Conservation (phyloP, 2,329 filamentous ascomycete species). For the Neonectria magnoliae region DNA sequence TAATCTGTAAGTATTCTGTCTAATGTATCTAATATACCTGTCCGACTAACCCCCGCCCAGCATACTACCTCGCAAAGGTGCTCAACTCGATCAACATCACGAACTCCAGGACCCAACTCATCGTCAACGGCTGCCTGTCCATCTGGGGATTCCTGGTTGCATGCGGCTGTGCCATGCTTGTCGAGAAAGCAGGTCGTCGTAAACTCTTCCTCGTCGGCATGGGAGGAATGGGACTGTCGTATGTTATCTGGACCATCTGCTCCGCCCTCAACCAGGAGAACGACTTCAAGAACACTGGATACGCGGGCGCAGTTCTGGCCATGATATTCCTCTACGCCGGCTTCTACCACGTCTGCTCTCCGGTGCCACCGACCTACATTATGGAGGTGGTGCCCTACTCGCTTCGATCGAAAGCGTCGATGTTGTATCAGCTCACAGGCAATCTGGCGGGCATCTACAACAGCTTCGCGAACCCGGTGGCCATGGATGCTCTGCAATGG, state of each 20-base stretch:
- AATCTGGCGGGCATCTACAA: slow-evolving; percentile 48
- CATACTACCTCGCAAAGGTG: slow-evolving; percentile 53
- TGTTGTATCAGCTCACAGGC: slow-evolving; percentile 43
- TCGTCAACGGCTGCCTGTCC: slow-evolving; percentile 43
- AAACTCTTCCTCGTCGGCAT: slow-evolving; percentile 51
- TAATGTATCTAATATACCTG: not conserved
- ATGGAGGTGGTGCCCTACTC: slow-evolving; percentile 55
- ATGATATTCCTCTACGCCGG: slow-evolving; percentile 41
- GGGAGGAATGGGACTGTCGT: slow-evolving; percentile 49
- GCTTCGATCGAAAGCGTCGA: slow-evolving; percentile 43
- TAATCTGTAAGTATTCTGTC: slow-evolving; percentile 27
- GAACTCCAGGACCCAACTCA: slow-evolving; percentile 42
- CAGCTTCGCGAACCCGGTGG: slow-evolving; percentile 56
- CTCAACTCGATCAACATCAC: slow-evolving; percentile 53
- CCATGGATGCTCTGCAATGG: slow-evolving; percentile 52
- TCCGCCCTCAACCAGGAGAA: slow-evolving; percentile 48
- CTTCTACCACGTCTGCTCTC: slow-evolving; percentile 48
- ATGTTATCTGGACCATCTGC: slow-evolving; percentile 53
- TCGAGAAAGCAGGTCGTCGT: slow-evolving; percentile 54
- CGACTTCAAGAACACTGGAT: slow-evolving; percentile 38
- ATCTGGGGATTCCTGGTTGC: slow-evolving; percentile 52
- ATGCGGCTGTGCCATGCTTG: slow-evolving; percentile 47
- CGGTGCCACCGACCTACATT: slow-evolving; percentile 55
- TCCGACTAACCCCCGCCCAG: not conserved
- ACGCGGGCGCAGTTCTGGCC: slow-evolving; percentile 57